Conservation (phyloP, 768 basidiomycete genomes). For the Auricularia cornea region DNA sequence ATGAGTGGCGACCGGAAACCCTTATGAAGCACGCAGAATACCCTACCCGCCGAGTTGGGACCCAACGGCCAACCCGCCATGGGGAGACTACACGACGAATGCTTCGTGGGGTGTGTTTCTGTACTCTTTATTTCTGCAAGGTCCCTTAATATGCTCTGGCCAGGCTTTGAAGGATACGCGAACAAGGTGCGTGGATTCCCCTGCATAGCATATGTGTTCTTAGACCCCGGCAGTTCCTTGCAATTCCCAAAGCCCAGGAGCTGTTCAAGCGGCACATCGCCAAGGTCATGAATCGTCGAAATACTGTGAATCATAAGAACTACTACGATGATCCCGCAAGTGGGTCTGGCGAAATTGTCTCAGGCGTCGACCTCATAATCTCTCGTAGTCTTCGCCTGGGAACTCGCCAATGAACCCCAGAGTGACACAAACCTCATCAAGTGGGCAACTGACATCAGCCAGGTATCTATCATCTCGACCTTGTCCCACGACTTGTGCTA, state of each 20-base stretch:
- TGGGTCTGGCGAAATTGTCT: neutral
- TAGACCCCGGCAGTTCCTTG: neutral
- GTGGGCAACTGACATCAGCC: neutral
- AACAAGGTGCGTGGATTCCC: neutral
- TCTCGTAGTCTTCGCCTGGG: neutral
- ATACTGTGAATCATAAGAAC: neutral
- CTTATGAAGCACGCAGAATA: neutral
- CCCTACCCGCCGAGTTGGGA: neutral
- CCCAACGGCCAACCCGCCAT: neutral
- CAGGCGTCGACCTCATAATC: no score
- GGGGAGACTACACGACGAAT: neutral
- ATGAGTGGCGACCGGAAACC: neutral
- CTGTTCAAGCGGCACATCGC: neutral
- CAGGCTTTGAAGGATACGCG: neutral
- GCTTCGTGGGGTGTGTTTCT: neutral
- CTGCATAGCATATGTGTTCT: neutral
- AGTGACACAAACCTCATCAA: neutral
- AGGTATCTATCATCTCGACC: neutral
- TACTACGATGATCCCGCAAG: neutral
- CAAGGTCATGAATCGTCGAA: neutral
- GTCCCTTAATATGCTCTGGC: neutral
- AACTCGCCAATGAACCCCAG: neutral
- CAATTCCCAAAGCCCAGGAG: neutral
- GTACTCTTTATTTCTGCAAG: neutral
- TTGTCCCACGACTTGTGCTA: neutral